Base-by-base conservation (phyloP, 768 basidiomycete species). In the Mycena venus region DNA sequence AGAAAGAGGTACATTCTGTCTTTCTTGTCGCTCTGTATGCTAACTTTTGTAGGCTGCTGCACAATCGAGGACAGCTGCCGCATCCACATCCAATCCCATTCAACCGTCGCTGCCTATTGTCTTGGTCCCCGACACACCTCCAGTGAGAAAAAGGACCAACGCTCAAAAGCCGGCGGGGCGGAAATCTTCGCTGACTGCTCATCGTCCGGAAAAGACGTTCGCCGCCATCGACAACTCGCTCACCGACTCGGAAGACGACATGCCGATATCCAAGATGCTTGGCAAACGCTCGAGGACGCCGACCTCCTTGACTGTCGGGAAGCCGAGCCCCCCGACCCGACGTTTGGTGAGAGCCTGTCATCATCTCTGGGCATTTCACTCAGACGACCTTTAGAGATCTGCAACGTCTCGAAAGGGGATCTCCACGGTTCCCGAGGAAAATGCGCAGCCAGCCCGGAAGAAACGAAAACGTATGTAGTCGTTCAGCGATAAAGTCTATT, bases 231-330 rank as follows among this genome's bases (percentile, higher is more conserved):
- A 69, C 47, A 72, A 76, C 12, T 58, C 49, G 17, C 64, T 72
- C 21, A 70, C 38, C 25, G 72, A 73, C 21, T 76, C 75, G 27
- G 71, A 73, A 0, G 75, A 76, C 27, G 70, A 72, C 19, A 51
- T 3, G 27, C 74, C 74, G 53, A 25, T 58, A 25, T 53, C 66
- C 25, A 23, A 34, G 0, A 56, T 63, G 42, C 51, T 76, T 1
- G 75, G 75, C 1, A 76, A 76, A 25, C 75, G 75, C 15, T 42
- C 75, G 1, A 59, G 75, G 15, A 66, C 72, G n/a, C 75, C 75
- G 31, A 44, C 67, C 2, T 36, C 68, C 29, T 40, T 40, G 2
- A 47, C 51, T 27, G 27, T 17, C 21, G 73, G 67, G 2, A 63
- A 70, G 23, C 8, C 62, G 0, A 58, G 56, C 63, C 75, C 64